Evolutionary conservation across 2,329 filamentous ascomycete genomes (phyloP).

Genomic region (Pseudopithomyces maydicus): DNA sequence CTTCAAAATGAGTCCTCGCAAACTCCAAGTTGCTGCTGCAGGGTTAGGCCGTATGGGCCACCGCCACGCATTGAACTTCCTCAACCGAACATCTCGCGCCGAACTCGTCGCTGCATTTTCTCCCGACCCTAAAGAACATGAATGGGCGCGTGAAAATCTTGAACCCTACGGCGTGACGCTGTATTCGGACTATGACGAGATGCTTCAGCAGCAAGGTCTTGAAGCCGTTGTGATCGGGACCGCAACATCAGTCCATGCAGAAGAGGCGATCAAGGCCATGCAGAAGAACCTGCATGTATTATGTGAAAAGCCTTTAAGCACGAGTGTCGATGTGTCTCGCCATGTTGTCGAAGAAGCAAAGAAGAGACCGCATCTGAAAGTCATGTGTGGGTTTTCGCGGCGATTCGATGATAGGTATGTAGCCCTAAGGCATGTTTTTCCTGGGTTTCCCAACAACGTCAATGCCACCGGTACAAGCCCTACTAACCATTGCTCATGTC

Average conservation of each 20-base stretch:
- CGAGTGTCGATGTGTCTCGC: conserved; percentile 31
- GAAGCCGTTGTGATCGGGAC: conserved; percentile 50
- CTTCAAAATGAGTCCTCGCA: conserved; percentile 19
- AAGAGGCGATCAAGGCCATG: conserved; percentile 41
- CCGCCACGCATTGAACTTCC: conserved; percentile 56
- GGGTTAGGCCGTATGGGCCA: conserved; percentile 60
- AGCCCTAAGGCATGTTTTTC: background rate
- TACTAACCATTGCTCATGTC: background rate
- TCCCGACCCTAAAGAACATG: conserved; percentile 51
- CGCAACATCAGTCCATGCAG: conserved; percentile 42
- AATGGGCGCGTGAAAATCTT: conserved; percentile 53
- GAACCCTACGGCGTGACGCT: conserved; percentile 52
- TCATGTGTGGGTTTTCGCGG: conserved; percentile 53
- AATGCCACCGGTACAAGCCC: conserved; percentile 10
- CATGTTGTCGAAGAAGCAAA: conserved; percentile 43
- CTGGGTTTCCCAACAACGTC: too few species aligned
- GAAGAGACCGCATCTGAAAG: conserved; percentile 44
- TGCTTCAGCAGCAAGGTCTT: conserved; percentile 49
- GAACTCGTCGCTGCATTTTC: conserved; percentile 57
- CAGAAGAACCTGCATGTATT: conserved; percentile 44
- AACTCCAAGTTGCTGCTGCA: conserved; percentile 49
- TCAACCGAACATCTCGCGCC: conserved; percentile 52
- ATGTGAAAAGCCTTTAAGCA: conserved; percentile 48
- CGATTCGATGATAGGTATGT: conserved; percentile 52
- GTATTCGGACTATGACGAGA: conserved; percentile 54